phyloP scores from a whole-genome alignment of 768 basidiomycete species.

The Suillus americanus region DNA sequence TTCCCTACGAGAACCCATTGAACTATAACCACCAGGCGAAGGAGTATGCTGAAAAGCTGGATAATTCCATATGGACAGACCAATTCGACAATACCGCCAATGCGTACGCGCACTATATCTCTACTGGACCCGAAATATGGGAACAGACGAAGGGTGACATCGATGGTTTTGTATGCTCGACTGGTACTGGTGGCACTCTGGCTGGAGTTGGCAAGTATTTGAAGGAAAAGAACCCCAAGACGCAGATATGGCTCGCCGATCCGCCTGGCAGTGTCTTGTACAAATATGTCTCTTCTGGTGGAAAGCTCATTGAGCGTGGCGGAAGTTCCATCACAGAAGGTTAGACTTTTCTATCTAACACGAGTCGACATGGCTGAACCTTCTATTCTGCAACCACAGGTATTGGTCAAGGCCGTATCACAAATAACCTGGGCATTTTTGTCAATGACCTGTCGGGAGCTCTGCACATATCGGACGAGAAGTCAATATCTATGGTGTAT shows the following conservation, averaged over 20 bases:
- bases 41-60: slow-evolving; percentile 70
- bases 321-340: slow-evolving; percentile 96
- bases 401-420: slow-evolving; percentile 96
- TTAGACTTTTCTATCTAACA: slow-evolving; percentile 25
- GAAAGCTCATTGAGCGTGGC: slow-evolving; percentile 68
- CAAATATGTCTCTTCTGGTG: slow-evolving; percentile 78
- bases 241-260: slow-evolving; percentile 93
- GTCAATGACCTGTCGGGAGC: slow-evolving; percentile 79
- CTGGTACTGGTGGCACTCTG: slow-evolving; percentile 95
- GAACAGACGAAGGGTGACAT: slow-evolving; percentile 76
- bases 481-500: slow-evolving; percentile 93
- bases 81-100: slow-evolving; percentile 98
- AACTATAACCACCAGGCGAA: slow-evolving; percentile 99
- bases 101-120: slow-evolving; percentile 78
- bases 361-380: neutral
- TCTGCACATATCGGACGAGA: slow-evolving; percentile 82
- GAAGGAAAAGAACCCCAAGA: slow-evolving; percentile 82
- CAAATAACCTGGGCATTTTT: slow-evolving; percentile 85
- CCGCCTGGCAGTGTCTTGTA: slow-evolving; percentile 94
- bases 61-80: slow-evolving; percentile 94
- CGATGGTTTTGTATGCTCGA: slow-evolving; percentile 92
- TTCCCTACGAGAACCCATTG: slow-evolving; percentile 89
- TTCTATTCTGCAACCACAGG: slow-evolving; percentile 43
- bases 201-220: slow-evolving; percentile 85
- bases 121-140: slow-evolving; percentile 98